Base-by-base conservation (phyloP, 2,329 filamentous ascomycete species). In the Torrubiellomyces zombiae region DNA sequence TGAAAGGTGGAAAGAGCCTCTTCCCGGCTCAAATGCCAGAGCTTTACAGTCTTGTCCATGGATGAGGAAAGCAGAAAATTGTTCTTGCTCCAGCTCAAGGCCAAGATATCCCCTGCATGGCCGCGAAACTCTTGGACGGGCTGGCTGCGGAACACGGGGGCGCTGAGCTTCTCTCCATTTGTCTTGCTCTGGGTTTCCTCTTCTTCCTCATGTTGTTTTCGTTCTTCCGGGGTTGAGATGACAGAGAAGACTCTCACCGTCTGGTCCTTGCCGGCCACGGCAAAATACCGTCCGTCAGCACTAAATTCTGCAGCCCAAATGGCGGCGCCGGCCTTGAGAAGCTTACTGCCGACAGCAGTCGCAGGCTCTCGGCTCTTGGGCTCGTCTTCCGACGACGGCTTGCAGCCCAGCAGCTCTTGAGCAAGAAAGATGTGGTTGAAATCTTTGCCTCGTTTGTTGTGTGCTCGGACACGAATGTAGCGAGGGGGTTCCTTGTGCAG, bases 1-100 rank as follows among this genome's bases (percentile, higher is more conserved):
- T 85, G 81, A 55, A 95, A 98, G 2, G 78, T 83, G 49, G 83
- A 93, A 1, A 98, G 60, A 40, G 83, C 94, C 42, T 95, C 85
- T 4, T 64, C 51, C 26, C 86, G 66, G 43, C 70, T 86, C 33
- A 89, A 63, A 50, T 98, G 89, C 86, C 89, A 98, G 23, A 98
- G 51, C 9, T 82, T 69, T 9, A 98, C 89, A 0, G 85, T 93
- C 56, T 94, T 94, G 47, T 98, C 89, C 83, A 95, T 94, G 0
- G 85, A 93, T 0, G 85, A 91, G 4, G 86, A 94, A 10, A 98
- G 60, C 15, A 98, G 52, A 38, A 98, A 98, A 47, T 92, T 93
- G 51, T 98, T 98, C 61, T 95, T 98, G 56, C 86, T 95, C 89
- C 89, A 98, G 47, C 81, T 92, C 31, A 98, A 50, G 44, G 93